Base-by-base conservation (phyloP, 179 eudicot genomes). In the Spergularia azorica region DNA sequence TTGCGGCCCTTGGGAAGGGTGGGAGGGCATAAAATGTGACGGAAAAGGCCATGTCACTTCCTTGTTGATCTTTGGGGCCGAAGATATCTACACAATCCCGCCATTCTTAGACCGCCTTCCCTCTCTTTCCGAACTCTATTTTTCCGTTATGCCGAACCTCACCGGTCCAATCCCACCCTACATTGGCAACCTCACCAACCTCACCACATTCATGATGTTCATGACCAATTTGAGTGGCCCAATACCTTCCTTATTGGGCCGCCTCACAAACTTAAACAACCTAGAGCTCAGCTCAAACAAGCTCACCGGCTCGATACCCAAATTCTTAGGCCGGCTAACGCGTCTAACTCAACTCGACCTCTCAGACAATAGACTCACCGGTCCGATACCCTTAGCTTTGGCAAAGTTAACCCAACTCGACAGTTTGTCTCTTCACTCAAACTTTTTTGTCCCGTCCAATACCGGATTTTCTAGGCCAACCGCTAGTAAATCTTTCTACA, bases 161-260 rank as follows among this genome's bases (percentile, higher is more conserved):
- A 10, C 56, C 7, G 72, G 72, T 17, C 66, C 73, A 0, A 67
- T 76, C 20, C 79, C 79, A 17, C 15, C 65, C 3, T 67, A 14
- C 20, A 67, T 76, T 11, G 58, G 72, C 41, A 76, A 76, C 54
- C 72, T 76, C 13, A 56, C 39, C 11, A 39, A 67, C 17, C 73
- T 76, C 57, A 11, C 58, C 2, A 6, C 4, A 0, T 14, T 76
- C 10, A 17, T 0, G 6, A 38, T 76, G 4, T 2, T 10, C 9
- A 8, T 5, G 9, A 67, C 51, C 20, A 67, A 76, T 15, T 2
- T 76, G 5, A 9, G 10, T 20, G 76, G 76, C 16, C 67, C 67
- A 0, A 38, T 59, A 17, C 76, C 76, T 5, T 3, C 17, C 32
- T 41, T 18, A 3, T 6, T 73, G 18, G 18, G 17, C 41, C 67